These are phyloP conservation scores for Nicotiana tomentosiformis DNA, from an alignment of 257 asterid species.

Conservation along the genomic window DNA sequence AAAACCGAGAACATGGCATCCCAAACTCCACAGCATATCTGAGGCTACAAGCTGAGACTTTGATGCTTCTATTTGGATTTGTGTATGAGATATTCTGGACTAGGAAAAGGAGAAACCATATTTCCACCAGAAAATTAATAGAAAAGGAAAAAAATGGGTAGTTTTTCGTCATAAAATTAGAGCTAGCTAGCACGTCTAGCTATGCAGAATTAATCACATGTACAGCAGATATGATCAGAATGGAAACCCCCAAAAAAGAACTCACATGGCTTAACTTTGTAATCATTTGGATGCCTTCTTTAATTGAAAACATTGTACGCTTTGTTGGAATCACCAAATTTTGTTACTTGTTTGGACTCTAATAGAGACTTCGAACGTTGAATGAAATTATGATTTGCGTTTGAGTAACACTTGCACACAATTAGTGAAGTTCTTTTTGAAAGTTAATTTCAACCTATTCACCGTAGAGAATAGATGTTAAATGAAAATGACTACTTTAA, in stretches of 20 bases:
- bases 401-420: background rate
- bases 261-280: background rate
- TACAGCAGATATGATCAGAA: background rate
- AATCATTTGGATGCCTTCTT: conserved; percentile 9
- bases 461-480: background rate
- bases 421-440: background rate
- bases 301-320: conserved; percentile 5
- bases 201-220: conserved; percentile 4
- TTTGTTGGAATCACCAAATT: conserved; percentile 10
- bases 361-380: background rate
- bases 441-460: background rate
- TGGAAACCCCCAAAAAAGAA: background rate
- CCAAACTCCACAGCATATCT: conserved; percentile 58
- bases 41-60: conserved; percentile 52
- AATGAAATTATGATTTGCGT: background rate
- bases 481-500: background rate
- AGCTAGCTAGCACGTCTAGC: too few relatives aligned
- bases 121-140: background rate
- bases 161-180: too few relatives aligned
- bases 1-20: conserved; percentile 59
- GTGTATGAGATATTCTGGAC: background rate
- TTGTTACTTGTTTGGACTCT: conserved; percentile 3
- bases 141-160: too few relatives aligned
- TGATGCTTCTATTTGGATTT: background rate
- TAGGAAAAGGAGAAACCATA: background rate